These are phyloP conservation scores for Lasiosphaeris hirsuta DNA, from an alignment of 495 filamentous ascomycete species.

Conservation along the genomic window DNA sequence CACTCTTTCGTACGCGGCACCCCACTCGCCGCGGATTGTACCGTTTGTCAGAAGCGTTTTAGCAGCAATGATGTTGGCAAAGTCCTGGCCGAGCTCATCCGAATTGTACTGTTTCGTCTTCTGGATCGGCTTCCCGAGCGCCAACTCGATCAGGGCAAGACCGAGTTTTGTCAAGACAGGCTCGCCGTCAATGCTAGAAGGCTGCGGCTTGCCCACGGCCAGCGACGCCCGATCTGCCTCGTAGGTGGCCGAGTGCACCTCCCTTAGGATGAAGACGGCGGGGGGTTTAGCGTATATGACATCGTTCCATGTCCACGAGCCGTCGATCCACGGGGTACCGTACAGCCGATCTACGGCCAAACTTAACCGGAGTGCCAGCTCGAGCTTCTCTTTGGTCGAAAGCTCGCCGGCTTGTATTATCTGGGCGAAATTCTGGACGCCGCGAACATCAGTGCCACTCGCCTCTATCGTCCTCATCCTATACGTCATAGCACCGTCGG, in stretches of 20 bases:
- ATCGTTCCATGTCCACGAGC: slow-evolving; percentile 2
- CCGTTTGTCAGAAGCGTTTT: neutral
- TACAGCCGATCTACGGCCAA: neutral
- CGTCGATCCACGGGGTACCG: neutral
- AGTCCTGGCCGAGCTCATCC: neutral
- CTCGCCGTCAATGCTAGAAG: neutral
- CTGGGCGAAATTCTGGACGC: neutral
- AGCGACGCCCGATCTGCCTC: neutral
- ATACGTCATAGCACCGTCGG: too few relatives aligned
- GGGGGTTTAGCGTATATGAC: neutral
- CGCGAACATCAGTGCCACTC: neutral
- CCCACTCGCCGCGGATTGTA: neutral
- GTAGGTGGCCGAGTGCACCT: slow-evolving; percentile 1
- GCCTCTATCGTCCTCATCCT: too few relatives aligned
- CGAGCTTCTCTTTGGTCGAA: neutral
- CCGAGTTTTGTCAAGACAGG: neutral
- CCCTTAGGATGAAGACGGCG: neutral
- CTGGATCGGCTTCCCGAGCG: neutral
- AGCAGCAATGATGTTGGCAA: neutral
- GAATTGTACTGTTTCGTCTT: neutral
- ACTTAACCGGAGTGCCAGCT: neutral
- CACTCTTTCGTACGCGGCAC: neutral
- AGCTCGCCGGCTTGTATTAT: neutral
- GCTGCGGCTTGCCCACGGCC: neutral
- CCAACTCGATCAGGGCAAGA: slow-evolving; percentile 4